Evolutionary conservation across 2,329 filamentous ascomycete species (phyloP).

Genomic region (Aspergillus ochraceus): DNA sequence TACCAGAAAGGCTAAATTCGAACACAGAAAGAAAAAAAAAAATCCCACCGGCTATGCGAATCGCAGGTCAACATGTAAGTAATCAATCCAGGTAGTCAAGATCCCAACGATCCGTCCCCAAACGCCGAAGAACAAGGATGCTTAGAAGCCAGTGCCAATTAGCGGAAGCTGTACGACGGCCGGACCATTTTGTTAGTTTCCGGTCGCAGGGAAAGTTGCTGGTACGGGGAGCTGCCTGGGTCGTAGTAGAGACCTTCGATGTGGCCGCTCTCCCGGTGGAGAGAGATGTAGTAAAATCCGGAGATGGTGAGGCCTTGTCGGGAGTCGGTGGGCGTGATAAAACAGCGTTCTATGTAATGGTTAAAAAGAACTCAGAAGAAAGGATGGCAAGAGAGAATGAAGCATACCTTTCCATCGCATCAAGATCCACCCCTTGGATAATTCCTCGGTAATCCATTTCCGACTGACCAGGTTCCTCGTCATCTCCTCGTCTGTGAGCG

Average conservation of each 20-base stretch:
- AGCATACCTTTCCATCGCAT: slow-evolving; percentile 52
- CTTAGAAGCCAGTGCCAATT: slow-evolving; percentile 2
- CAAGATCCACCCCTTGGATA: slow-evolving; percentile 48
- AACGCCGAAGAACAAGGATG: slow-evolving; percentile 2
- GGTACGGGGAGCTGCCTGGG: slow-evolving; percentile 51
- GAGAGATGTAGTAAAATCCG: slow-evolving; percentile 52
- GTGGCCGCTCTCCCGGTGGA: slow-evolving; percentile 46
- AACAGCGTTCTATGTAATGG: slow-evolving; percentile 43
- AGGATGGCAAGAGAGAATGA: neutral
- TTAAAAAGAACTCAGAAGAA: slow-evolving; percentile 5
- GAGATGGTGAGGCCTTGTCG: slow-evolving; percentile 51
- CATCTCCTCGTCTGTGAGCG: slow-evolving; percentile 45
- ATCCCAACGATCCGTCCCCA: neutral
- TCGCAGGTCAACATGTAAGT: neutral
- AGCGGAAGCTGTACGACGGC: slow-evolving; percentile 46
- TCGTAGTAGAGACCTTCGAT: slow-evolving; percentile 53
- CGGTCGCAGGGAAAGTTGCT: slow-evolving; percentile 47
- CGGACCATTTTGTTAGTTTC: slow-evolving; percentile 41
- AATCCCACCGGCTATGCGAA: slow-evolving; percentile 19
- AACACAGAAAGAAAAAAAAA: neutral
- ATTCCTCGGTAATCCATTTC: slow-evolving; percentile 44
- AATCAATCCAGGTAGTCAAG: neutral
- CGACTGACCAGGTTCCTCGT: slow-evolving; percentile 46
- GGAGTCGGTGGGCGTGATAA: slow-evolving; percentile 48
- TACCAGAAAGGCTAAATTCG: neutral